These are phyloP conservation scores for Xylogone sp. DNA, from an alignment of 2,329 filamentous ascomycete genomes.

Conservation along the genomic window DNA sequence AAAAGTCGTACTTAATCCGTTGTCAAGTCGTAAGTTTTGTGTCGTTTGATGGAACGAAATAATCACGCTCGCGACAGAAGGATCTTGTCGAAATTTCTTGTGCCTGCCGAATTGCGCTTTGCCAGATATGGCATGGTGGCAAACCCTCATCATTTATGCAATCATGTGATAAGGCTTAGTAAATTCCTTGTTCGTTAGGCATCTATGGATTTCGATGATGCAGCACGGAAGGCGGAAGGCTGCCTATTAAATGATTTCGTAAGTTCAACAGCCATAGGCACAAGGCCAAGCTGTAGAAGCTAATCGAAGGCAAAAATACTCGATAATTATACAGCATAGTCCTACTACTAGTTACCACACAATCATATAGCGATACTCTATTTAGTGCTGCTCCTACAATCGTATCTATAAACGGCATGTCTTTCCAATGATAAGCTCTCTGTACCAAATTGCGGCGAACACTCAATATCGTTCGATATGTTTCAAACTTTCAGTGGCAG, in stretches of 20 bases:
- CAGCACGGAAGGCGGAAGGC: not conserved
- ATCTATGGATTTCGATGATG: not conserved
- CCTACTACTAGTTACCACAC: not conserved
- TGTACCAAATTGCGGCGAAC: conserved; percentile 10
- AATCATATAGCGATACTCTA: not conserved
- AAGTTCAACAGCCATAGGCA: not conserved
- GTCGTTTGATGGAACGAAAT: conserved; percentile 5
- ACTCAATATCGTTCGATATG: conserved; percentile 49
- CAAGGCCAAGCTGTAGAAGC: not conserved
- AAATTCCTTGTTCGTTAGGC: not conserved
- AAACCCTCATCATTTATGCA: not conserved
- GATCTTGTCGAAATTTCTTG: conserved; percentile 11
- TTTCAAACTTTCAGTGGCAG: conserved; percentile 89
- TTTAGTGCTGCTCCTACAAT: not conserved
- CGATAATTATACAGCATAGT: not conserved
- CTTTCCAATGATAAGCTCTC: conserved; percentile 14
- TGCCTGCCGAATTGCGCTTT: not conserved
- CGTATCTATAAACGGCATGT: conserved; percentile 14
- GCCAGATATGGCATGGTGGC: not conserved
- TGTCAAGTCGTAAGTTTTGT: conserved; percentile 14
- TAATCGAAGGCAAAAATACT: not conserved
- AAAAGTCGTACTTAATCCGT: conserved; percentile 28
- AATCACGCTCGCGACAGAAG: conserved; percentile 11
- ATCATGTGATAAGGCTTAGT: not conserved
- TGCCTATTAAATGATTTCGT: not conserved